Evolutionary conservation across 345 rosid species (phyloP), one percentile per base, ranked within the genome.

Genomic region (Barbarea vulgaris): DNA sequence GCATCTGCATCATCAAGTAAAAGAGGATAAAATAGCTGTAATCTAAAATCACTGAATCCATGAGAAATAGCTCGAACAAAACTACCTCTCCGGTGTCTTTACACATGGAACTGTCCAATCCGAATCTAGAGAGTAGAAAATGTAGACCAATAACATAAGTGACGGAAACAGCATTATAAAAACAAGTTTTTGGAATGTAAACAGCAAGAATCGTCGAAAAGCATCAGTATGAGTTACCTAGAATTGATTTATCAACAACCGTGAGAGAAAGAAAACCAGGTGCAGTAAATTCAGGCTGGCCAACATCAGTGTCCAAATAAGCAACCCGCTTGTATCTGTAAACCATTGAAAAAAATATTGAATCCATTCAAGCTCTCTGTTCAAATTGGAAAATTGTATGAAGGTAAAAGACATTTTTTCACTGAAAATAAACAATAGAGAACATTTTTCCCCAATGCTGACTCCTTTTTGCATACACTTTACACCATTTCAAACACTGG

Each of bases 241-340:
- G 79, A 54, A 87, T 84, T 39, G 75, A 70, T 77, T 84, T 78
- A 70, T 90, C 94, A 17, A 90, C 86, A 52, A 88, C 77, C 18
- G 91, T 88, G 69, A 95, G 87, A 71, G 99, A 95, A 22, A 93
- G 80, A 59, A 95, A 85, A 46, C 98, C 99, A 67, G 97, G 94
- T 69, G 93, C 66, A 57, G 98, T 88, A 62, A 92, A 93, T 79
- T 95, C 98, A 39, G 99, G 87, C 81, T 95, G 98, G 56, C 99
- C 99, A 74, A 89, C 96, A 83, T 95, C 99, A 0, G 89, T 85
- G 80, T 95, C 98, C 90, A 93, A 87, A 80, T 86, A 95, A 56
- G 89, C 96, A 22, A 89, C 96, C 74, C 80, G 90, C 67, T 72
- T 85, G 75, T 87, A 91, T 74, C 99, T 93, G 88, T 75, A 77